Conservation (phyloP, 306 rosid species). For the Rosa persica region DNA sequence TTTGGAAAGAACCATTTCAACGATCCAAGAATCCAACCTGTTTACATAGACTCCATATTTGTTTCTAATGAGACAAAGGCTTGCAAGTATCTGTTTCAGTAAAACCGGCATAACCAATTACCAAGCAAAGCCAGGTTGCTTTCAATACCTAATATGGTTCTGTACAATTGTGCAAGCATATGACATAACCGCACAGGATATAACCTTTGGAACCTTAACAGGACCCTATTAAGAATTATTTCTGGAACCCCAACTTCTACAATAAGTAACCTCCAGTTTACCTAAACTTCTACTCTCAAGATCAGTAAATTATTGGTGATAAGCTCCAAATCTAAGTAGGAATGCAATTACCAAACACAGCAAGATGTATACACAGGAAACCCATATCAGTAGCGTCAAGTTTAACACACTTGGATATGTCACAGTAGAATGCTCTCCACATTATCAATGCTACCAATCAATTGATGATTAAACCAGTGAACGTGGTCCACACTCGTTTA, state of each 20-base stretch:
- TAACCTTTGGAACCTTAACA: neutral
- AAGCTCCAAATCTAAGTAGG: neutral
- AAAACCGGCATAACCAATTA: neutral
- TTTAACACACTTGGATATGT: neutral
- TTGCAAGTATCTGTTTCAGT: neutral
- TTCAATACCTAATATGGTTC: neutral
- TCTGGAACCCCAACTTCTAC: neutral
- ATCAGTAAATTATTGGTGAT: neutral
- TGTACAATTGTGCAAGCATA: neutral
- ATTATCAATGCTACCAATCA: neutral
- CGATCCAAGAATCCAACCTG: too few species aligned
- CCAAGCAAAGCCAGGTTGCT: neutral
- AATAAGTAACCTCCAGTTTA: neutral
- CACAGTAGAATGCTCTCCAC: neutral
- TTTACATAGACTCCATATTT: too few species aligned
- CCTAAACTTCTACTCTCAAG: neutral
- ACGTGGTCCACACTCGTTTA: neutral
- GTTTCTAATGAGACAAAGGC: neutral
- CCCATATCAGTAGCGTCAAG: neutral
- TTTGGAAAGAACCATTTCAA: too few species aligned
- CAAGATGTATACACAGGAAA: neutral
- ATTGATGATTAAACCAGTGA: neutral
- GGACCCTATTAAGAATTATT: neutral
- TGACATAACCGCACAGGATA: neutral
- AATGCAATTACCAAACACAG: neutral